These are phyloP conservation scores for Phyllosticta citribraziliensis DNA, from an alignment of 2,329 filamentous ascomycete genomes.

Conservation along the genomic window DNA sequence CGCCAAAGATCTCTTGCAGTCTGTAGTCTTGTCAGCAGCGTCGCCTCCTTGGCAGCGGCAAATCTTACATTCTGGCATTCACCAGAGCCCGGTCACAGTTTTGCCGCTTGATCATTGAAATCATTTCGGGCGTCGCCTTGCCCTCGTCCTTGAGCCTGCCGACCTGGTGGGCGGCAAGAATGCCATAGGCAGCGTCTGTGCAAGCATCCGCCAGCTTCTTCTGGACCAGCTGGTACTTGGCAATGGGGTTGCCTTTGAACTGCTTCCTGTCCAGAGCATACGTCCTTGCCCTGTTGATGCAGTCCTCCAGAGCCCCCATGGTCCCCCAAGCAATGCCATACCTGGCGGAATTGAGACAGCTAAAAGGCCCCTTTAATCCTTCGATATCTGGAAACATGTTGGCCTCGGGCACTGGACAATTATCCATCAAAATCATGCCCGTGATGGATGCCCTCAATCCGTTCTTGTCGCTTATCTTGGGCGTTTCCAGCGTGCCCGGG, in stretches of 20 bases:
- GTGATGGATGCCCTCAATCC: conserved; percentile 88
- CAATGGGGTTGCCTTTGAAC: conserved; percentile 91
- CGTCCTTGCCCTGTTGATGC: conserved; percentile 65
- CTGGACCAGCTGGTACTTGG: conserved; percentile 93
- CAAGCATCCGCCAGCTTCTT: conserved; percentile 93
- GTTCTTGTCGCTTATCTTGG: conserved; percentile 88
- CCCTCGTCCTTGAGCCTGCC: conserved; percentile 88
- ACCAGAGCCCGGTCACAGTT: conserved; percentile 86
- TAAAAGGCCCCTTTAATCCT: conserved; percentile 80
- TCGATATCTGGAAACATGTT: conserved; percentile 94
- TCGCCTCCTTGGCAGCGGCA: neutral
- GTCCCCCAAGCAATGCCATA: conserved; percentile 91
- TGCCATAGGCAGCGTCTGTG: conserved; percentile 84
- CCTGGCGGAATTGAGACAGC: conserved; percentile 85
- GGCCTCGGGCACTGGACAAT: conserved; percentile 74
- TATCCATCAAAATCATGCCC: conserved; percentile 94
- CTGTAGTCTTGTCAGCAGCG: conserved; percentile 26
- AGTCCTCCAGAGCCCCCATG: conserved; percentile 91
- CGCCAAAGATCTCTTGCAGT: conserved; percentile 92
- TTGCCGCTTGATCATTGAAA: conserved; percentile 90
- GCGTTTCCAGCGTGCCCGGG: conserved; percentile 81
- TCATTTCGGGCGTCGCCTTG: conserved; percentile 87
- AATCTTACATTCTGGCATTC: conserved; percentile 56
- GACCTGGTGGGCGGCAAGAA: conserved; percentile 83
- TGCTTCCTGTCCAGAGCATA: conserved; percentile 92